phyloP scores from a whole-genome alignment of 768 basidiomycete genomes.

The Serendipita indica region DNA sequence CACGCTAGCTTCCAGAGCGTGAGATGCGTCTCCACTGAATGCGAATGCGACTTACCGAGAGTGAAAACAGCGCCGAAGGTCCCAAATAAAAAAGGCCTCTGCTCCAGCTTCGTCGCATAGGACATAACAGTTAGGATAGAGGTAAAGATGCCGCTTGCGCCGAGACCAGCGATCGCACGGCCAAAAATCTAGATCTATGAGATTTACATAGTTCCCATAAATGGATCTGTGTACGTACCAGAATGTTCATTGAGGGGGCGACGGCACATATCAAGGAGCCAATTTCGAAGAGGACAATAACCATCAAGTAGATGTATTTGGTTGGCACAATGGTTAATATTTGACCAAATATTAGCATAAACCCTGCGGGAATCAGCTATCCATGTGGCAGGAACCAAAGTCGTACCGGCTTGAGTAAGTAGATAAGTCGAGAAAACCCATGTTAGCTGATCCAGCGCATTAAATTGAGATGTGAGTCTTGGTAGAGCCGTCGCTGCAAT shows the following conservation, averaged over 20 bases:
- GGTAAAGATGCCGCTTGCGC: conserved; percentile 22
- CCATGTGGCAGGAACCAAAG: background rate
- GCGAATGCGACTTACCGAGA: too few relatives aligned
- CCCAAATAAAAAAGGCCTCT: conserved; percentile 27
- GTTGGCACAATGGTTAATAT: conserved; percentile 21
- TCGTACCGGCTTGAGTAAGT: conserved; percentile 18
- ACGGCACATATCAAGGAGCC: conserved; percentile 18
- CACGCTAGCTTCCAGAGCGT: too few relatives aligned
- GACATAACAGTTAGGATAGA: conserved; percentile 18
- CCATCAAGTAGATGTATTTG: conserved; percentile 18
- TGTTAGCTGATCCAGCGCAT: conserved; percentile 20
- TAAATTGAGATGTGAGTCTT: conserved; percentile 21
- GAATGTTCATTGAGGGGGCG: conserved; percentile 18
- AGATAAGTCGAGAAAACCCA: conserved; percentile 18
- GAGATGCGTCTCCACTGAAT: too few relatives aligned
- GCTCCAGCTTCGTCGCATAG: conserved; percentile 18
- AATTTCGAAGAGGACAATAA: background rate
- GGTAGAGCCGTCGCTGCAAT: conserved; percentile 21
- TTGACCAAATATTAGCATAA: conserved; percentile 22
- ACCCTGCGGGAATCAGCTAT: conserved; percentile 6
- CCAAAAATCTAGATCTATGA: conserved; percentile 23
- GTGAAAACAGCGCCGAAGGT: conserved; percentile 27
- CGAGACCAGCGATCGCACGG: conserved; percentile 32
- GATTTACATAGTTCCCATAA: background rate
- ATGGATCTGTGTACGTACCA: conserved; percentile 12